Evolutionary conservation across 164 flowering plant species (phyloP).

Genomic region (Stephania yunnanensis): DNA sequence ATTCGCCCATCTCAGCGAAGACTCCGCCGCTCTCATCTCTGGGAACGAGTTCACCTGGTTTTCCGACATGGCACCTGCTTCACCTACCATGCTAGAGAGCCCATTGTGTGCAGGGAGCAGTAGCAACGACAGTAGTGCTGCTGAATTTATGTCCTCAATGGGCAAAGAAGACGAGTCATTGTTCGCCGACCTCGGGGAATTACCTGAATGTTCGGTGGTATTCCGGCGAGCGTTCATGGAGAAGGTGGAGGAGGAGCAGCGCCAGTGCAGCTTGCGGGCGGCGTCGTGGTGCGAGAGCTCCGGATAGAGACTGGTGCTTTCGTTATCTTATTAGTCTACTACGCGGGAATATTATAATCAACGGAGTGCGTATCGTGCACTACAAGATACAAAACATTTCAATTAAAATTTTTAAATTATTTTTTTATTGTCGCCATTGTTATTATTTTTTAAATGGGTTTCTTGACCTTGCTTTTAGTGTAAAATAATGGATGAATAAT

Average conservation of each 20-base stretch:
- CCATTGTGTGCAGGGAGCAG: slow-evolving; percentile 35
- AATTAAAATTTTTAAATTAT: slow-evolving; percentile 2
- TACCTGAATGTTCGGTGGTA: slow-evolving; percentile 82
- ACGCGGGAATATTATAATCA: slow-evolving; percentile 16
- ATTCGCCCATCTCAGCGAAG: slow-evolving; percentile 28
- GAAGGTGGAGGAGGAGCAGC: slow-evolving; percentile 27
- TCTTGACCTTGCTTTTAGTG: slow-evolving; percentile 21
- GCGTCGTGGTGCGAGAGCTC: slow-evolving; percentile 44
- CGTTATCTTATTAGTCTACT: slow-evolving; percentile 1
- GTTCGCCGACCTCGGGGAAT: slow-evolving; percentile 84
- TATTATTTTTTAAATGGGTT: slow-evolving; percentile 1
- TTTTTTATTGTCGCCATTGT: background rate
- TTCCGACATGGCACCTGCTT: slow-evolving; percentile 36
- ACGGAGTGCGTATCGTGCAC: slow-evolving; percentile 26
- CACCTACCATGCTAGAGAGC: slow-evolving; percentile 45
- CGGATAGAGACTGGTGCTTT: slow-evolving; percentile 12
- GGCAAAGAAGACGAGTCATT: slow-evolving; percentile 67
- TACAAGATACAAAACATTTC: slow-evolving; percentile 13
- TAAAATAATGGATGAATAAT: slow-evolving; percentile 15
- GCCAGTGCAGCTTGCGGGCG: slow-evolving; percentile 23
- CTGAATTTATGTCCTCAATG: slow-evolving; percentile 34
- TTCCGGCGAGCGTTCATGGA: slow-evolving; percentile 41
- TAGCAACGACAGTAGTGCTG: slow-evolving; percentile 7
- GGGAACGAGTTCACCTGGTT: slow-evolving; percentile 48
- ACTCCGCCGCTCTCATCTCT: slow-evolving; percentile 1